phyloP scores from a whole-genome alignment of 805 yeast species.

The Yarrowia porcina region DNA sequence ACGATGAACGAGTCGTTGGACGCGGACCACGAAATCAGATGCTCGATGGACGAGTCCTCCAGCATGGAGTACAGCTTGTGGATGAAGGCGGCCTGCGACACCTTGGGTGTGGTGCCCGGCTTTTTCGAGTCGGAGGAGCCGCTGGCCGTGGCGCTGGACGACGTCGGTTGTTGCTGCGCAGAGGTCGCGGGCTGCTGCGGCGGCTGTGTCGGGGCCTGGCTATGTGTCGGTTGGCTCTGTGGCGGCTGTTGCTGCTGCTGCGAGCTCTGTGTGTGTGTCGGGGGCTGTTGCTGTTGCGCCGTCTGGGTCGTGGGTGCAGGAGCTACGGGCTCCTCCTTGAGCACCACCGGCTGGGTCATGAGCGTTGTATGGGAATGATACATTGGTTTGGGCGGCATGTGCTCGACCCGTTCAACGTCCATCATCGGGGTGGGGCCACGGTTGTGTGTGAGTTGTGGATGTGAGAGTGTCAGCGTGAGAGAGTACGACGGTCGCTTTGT shows the following conservation, averaged over 20 bases:
- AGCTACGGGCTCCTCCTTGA: conserved; percentile 5
- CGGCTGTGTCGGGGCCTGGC: not conserved
- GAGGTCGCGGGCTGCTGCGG: not conserved
- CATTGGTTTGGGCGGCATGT: conserved; percentile 24
- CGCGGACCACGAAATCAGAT: conserved; percentile 82
- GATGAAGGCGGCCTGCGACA: conserved; percentile 63
- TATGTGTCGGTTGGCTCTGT: not conserved
- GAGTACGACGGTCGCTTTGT: not conserved
- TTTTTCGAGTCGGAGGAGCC: not conserved
- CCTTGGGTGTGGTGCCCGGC: conserved; percentile 31
- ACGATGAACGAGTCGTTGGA: conserved; percentile 69
- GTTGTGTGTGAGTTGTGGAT: not conserved
- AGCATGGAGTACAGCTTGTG: conserved; percentile 88
- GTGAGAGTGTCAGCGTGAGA: not conserved
- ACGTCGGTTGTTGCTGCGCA: not conserved
- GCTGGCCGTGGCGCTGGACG: not conserved
- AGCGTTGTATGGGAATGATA: too few relatives aligned
- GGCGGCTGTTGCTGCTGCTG: not conserved
- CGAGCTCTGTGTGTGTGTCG: not conserved
- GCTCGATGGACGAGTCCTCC: conserved; percentile 67
- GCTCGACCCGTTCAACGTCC: conserved; percentile 25
- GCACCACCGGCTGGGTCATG: conserved; percentile 21
- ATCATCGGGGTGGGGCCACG: conserved; percentile 9
- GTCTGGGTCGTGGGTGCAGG: not conserved
- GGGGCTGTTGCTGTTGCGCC: not conserved